phyloP scores from a whole-genome alignment of 208 protist species.

The Trichomonas vaginalis region DNA sequence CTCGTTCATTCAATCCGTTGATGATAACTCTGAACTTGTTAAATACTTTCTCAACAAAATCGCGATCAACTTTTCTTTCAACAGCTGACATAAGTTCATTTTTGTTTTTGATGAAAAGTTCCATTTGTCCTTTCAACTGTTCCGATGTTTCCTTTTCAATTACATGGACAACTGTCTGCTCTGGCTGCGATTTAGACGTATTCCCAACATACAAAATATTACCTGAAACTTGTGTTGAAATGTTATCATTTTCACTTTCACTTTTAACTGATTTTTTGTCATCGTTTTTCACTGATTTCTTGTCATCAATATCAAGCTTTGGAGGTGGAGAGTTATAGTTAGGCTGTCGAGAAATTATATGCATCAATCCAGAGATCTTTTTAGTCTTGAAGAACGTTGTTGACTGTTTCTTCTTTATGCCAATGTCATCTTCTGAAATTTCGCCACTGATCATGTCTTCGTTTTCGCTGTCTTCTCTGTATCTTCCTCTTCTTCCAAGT shows the following conservation, averaged over 20 bases:
- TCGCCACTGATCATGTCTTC: neutral
- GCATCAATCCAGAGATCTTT: neutral
- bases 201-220: too few species aligned
- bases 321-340: neutral
- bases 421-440: neutral
- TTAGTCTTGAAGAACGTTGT: too few species aligned
- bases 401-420: neutral
- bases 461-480: neutral
- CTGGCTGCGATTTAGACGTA: neutral
- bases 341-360: neutral
- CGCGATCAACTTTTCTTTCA: conserved; percentile 3
- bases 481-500: neutral
- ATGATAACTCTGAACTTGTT: neutral
- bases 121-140: neutral
- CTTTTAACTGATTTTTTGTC: neutral
- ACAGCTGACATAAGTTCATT: neutral
- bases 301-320: neutral
- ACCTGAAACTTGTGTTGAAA: neutral
- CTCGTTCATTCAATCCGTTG: neutral
- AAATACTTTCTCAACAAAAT: neutral
- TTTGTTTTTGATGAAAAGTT: neutral
- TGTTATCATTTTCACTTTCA: neutral
- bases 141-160: neutral
- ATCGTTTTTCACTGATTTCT: neutral
- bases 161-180: neutral